phyloP scores from a whole-genome alignment of 2,329 filamentous ascomycete species.

The Colletotrichum sp. region DNA sequence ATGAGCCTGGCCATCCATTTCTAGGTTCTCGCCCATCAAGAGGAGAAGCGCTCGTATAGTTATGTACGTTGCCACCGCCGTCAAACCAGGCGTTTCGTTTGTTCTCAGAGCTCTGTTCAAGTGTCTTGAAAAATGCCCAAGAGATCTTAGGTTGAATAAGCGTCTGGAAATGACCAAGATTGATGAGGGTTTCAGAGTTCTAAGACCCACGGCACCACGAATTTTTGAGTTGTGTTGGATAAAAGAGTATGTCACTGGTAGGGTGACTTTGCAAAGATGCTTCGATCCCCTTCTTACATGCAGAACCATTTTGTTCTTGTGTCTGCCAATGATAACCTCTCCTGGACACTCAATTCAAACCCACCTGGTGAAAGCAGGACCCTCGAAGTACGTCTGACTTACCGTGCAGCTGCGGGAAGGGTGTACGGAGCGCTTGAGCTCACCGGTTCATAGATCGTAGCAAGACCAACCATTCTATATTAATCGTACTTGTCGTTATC shows the following conservation, averaged over 20 bases:
- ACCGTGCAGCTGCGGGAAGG: neutral
- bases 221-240: rapidly evolving
- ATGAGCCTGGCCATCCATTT: rapidly evolving
- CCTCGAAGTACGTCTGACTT: neutral
- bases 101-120: neutral
- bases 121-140: rapidly evolving
- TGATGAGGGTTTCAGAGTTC: neutral
- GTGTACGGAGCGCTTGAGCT: neutral
- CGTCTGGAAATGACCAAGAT: neutral
- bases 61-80: no score
- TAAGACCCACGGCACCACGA: rapidly evolving
- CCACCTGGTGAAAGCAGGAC: neutral
- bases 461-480: neutral
- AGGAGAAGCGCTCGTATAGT: rapidly evolving
- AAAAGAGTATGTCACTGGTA: neutral
- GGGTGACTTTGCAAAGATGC: neutral
- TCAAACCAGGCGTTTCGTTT: neutral
- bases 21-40: neutral
- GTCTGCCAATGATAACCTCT: no score
- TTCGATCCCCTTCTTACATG: rapidly evolving
- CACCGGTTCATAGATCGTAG: rapidly evolving
- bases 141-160: rapidly evolving
- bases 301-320: neutral
- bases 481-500: neutral
- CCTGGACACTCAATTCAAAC: neutral